Evolutionary conservation across 1,284 basidiomycete genomes (phyloP).

Genomic region (Peniophora sp.): DNA sequence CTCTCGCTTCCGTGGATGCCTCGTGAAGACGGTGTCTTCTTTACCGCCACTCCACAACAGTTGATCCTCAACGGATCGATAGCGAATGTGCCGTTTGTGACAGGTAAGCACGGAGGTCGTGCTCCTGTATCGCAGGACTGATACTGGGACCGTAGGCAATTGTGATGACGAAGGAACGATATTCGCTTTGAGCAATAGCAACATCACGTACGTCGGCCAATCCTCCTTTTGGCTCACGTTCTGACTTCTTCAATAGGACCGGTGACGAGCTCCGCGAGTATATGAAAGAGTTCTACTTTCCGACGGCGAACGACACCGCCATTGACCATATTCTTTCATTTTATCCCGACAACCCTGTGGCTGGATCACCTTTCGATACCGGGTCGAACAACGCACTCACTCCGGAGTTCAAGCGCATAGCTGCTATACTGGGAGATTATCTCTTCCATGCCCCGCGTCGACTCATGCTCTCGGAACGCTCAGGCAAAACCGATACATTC

Average conservation of each 20-base stretch:
- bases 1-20: conserved; percentile 25
- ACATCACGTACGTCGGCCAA: conserved; percentile 30
- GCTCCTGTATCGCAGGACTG: neutral
- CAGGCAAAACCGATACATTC: conserved; percentile 8
- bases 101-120: conserved; percentile 12
- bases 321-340: conserved; percentile 14
- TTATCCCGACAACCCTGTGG: conserved; percentile 19
- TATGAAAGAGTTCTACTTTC: conserved; percentile 18
- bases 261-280: conserved; percentile 3
- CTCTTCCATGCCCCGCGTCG: conserved; percentile 25
- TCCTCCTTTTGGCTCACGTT: neutral
- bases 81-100: conserved; percentile 19
- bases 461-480: conserved; percentile 13
- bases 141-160: conserved; percentile 14
- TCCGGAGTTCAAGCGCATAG: conserved; percentile 27
- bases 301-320: conserved; percentile 4
- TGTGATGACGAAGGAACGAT: conserved; percentile 48
- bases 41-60: conserved; percentile 16
- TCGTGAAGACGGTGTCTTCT: conserved; percentile 20
- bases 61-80: conserved; percentile 16
- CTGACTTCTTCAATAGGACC: conserved; percentile 4
- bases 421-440: conserved; percentile 27
- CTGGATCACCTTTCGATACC: conserved; percentile 27
- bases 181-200: conserved; percentile 34
- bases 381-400: conserved; percentile 22